These are phyloP conservation scores for Citrullus mucosospermus DNA, from an alignment of 306 rosid species.

Conservation along the genomic window DNA sequence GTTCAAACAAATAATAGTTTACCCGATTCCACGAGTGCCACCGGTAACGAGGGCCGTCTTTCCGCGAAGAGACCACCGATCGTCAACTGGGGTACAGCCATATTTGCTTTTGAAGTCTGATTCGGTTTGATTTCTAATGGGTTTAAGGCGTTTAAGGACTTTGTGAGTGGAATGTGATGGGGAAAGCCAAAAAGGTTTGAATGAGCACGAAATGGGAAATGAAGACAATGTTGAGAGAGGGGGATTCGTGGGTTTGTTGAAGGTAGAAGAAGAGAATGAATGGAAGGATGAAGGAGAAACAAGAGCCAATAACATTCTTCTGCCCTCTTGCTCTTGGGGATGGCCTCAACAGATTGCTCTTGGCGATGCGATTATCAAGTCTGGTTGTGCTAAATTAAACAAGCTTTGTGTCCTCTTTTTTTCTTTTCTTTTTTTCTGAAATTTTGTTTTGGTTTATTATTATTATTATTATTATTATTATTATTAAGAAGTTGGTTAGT, in stretches of 20 bases:
- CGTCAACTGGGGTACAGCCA: background rate
- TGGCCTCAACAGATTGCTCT: background rate
- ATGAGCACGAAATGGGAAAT: background rate
- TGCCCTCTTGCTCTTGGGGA: background rate
- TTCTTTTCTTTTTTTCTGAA: no score
- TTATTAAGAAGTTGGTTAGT: no score
- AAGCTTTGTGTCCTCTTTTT: no score
- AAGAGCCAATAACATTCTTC: background rate
- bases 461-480: no score
- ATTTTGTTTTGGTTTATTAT: no score
- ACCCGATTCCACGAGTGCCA: slow-evolving; percentile 81
- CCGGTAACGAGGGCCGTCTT: slow-evolving; percentile 67
- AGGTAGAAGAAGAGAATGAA: background rate
- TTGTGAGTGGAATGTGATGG: background rate
- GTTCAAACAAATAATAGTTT: background rate
- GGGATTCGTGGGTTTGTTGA: background rate
- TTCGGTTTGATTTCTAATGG: background rate
- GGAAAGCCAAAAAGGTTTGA: background rate
- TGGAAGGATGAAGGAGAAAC: background rate
- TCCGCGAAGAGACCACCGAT: slow-evolving; percentile 50
- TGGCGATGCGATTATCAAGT: background rate
- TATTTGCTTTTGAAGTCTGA: background rate
- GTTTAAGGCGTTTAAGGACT: background rate
- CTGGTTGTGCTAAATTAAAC: no score
- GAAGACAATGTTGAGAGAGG: background rate